phyloP scores from a whole-genome alignment of 2,329 filamentous ascomycete genomes.

The Calonectria hongkongensis region DNA sequence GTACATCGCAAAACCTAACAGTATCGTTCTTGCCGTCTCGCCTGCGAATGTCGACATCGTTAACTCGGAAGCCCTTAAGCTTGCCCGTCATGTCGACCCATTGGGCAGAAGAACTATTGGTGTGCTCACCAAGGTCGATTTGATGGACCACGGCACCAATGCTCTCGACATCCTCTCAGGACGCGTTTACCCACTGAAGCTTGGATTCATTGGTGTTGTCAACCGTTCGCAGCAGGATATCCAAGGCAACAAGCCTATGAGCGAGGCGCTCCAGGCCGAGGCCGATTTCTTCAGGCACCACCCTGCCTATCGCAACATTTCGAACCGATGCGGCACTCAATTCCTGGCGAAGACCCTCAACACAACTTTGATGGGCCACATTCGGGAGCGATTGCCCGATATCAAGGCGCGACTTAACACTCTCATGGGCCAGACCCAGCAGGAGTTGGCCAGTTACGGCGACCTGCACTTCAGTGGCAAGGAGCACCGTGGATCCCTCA shows the following conservation, averaged over 20 bases:
- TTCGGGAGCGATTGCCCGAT: conserved; percentile 94
- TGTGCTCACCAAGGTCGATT: conserved; percentile 95
- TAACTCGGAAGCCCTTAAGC: conserved; percentile 97
- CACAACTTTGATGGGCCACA: conserved; percentile 95
- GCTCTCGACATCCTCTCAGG: conserved; percentile 98
- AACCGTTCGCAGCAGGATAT: conserved; percentile 99
- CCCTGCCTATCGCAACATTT: conserved; percentile 97
- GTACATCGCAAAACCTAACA: conserved; percentile 99
- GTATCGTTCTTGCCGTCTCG: conserved; percentile 96
- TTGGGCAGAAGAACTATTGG: conserved; percentile 96
- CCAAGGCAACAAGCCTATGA: conserved; percentile 94
- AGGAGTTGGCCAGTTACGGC: conserved; percentile 97
- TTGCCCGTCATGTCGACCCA: conserved; percentile 96
- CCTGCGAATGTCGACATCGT: conserved; percentile 98
- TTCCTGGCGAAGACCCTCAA: conserved; percentile 97
- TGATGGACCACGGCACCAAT: conserved; percentile 99
- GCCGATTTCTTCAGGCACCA: conserved; percentile 97
- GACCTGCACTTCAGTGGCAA: conserved; percentile 98
- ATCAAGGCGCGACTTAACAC: conserved; percentile 99
- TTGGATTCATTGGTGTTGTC: conserved; percentile 98
- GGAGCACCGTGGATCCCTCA: conserved; percentile 95
- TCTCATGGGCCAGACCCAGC: conserved; percentile 99
- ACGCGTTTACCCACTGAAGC: conserved; percentile 95
- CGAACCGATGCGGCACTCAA: conserved; percentile 92
- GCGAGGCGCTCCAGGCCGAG: conserved; percentile 92